Conservation (phyloP, 2,329 filamentous ascomycete genomes). For the Mollisiaceae sp. region DNA sequence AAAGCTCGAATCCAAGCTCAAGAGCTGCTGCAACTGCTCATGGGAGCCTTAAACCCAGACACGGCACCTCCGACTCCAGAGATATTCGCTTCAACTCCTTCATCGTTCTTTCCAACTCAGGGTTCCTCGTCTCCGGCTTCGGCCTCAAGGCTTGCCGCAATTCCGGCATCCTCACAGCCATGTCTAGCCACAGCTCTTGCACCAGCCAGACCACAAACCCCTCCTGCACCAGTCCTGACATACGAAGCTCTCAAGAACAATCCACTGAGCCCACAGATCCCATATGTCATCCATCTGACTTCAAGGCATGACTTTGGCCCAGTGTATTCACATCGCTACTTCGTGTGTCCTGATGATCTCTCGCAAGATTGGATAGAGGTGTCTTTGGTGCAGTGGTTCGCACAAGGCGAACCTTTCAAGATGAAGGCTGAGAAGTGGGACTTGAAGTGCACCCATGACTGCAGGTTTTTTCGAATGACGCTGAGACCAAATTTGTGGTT, state of each 20-base stretch:
- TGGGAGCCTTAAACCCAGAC: neutral
- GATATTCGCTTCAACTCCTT: neutral
- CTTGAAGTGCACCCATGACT: constrained; percentile 35
- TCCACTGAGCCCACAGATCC: constrained; percentile 29
- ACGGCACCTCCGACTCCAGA: neutral
- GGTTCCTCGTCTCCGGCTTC: neutral
- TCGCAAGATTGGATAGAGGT: constrained; percentile 38
- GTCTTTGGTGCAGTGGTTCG: constrained; percentile 36
- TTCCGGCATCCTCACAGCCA: constrained; percentile 7
- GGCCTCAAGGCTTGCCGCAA: neutral
- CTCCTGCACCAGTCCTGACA: constrained; percentile 28
- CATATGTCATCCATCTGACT: constrained; percentile 38
- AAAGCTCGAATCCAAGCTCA: constrained; percentile 6
- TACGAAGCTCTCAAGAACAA: constrained; percentile 34
- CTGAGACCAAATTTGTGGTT: constrained; percentile 36
- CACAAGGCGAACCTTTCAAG: constrained; percentile 33
- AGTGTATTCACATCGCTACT: constrained; percentile 39
- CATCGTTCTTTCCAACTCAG: neutral
- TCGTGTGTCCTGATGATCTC: constrained; percentile 32
- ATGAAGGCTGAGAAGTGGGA: constrained; percentile 39
- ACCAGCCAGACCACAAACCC: constrained; percentile 12
- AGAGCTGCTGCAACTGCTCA: neutral
- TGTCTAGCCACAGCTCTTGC: constrained; percentile 2
- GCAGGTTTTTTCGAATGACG: constrained; percentile 36
- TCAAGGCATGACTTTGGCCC: constrained; percentile 37